Evolutionary conservation across 208 protist species (phyloP).

Genomic region (Trypanosoma cruzi): DNA sequence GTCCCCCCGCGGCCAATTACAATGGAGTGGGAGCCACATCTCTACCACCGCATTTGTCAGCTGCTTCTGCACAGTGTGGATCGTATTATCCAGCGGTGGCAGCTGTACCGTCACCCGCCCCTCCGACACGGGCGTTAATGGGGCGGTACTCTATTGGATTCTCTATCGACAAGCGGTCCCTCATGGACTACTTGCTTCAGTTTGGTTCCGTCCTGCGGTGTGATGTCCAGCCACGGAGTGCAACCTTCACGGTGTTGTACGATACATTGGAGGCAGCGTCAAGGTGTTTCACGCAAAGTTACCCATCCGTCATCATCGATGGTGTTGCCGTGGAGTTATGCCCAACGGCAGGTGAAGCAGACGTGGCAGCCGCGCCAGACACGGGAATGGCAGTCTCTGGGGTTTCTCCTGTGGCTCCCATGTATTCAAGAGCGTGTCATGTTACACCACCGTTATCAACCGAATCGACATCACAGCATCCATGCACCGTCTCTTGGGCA

Average conservation of each 20-base stretch:
- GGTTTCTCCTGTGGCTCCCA: background rate
- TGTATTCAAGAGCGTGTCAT: background rate
- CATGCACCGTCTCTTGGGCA: background rate
- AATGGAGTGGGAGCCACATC: background rate
- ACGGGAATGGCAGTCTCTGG: background rate
- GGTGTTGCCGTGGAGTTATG: constrained; percentile 14
- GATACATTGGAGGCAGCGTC: constrained; percentile 13
- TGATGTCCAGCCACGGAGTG: constrained; percentile 5
- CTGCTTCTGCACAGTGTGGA: background rate
- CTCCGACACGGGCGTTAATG: background rate
- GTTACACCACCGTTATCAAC: background rate
- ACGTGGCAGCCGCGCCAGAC: constrained; percentile 13
- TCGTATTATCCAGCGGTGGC: background rate
- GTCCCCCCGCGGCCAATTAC: background rate
- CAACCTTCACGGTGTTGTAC: constrained; percentile 19
- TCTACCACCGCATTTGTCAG: background rate
- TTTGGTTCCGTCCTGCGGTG: constrained; percentile 20
- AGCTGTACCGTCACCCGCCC: background rate
- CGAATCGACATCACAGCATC: background rate
- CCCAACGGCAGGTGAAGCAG: constrained; percentile 38
- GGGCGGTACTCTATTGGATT: constrained; percentile 18
- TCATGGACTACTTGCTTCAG: constrained; percentile 13
- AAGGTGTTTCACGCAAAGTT: constrained; percentile 2
- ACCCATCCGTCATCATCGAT: constrained; percentile 22
- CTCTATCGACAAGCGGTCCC: constrained; percentile 5